A percentile compares a stretch with the other conserved stretches of the same genome.
These are phyloP conservation scores for Geoglossum glabrum DNA, from an alignment of 495 filamentous ascomycete genomes.

Conservation along the genomic window DNA sequence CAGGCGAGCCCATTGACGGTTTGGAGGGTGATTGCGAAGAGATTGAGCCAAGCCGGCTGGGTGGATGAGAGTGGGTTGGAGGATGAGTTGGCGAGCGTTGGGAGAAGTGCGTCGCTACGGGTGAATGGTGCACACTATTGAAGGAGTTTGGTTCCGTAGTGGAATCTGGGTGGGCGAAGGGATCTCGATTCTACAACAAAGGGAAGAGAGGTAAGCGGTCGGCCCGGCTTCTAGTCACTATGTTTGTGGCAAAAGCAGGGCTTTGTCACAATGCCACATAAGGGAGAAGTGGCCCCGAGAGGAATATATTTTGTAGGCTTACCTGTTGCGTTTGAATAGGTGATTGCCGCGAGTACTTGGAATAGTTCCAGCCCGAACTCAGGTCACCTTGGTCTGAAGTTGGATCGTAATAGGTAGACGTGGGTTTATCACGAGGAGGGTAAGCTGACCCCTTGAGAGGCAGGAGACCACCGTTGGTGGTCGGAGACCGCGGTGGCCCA, in stretches of 20 bases:
- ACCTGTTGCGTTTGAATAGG: slow-evolving; percentile 2
- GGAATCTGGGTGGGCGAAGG: slow-evolving; percentile 13
- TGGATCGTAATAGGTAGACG: slow-evolving; percentile 28
- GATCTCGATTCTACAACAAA: slow-evolving; percentile 11
- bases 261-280: neutral
- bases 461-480: slow-evolving; percentile 14
- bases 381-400: slow-evolving; percentile 21
- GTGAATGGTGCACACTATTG: slow-evolving; percentile 2
- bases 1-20: slow-evolving; percentile 22
- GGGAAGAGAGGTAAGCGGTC: slow-evolving; percentile 7
- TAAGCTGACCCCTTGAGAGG: slow-evolving; percentile 14
- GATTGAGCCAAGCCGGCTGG: slow-evolving; percentile 22
- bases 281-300: too few species aligned
- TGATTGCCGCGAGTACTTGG: neutral
- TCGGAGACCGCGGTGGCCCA: slow-evolving; percentile 10
- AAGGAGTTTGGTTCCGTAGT: slow-evolving; percentile 10
- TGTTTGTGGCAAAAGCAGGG: neutral
- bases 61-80: slow-evolving; percentile 26
- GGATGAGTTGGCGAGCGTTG: slow-evolving; percentile 11
- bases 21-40: slow-evolving; percentile 23
- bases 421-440: slow-evolving; percentile 13
- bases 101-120: neutral
- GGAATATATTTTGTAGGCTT: neutral
- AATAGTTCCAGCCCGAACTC: slow-evolving; percentile 13
- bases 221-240: neutral